These are phyloP conservation scores for Umbelopsis vinacea DNA, from an alignment of 192 early-diverging fungal genomes.

Conservation along the genomic window DNA sequence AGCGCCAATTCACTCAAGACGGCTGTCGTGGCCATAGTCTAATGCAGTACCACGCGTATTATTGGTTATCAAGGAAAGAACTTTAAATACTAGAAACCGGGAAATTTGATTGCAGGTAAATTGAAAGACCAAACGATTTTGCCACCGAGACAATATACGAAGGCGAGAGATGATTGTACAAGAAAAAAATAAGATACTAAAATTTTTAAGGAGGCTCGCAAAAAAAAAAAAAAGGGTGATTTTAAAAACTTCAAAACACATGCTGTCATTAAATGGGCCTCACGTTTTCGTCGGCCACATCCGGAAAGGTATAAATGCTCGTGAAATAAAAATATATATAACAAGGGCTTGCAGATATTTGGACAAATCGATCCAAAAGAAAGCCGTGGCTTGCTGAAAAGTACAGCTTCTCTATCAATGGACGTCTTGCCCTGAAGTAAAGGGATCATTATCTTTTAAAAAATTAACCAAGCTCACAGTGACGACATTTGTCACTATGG, in stretches of 20 bases:
- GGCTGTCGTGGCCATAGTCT: constrained; percentile 12
- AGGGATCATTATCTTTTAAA: neutral
- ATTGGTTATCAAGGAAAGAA: neutral
- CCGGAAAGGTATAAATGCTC: neutral
- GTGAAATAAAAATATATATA: neutral
- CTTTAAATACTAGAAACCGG: constrained; percentile 4
- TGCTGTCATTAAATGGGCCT: too few relatives aligned
- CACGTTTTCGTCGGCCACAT: constrained; percentile 6
- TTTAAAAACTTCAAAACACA: neutral
- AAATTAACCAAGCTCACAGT: neutral
- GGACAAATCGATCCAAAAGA: neutral
- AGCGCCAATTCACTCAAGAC: constrained; percentile 9
- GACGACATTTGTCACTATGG: neutral
- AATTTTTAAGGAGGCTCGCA: neutral
- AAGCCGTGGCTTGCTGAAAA: too few relatives aligned
- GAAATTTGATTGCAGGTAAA: neutral
- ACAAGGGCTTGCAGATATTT: neutral
- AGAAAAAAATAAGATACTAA: neutral
- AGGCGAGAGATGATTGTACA: neutral
- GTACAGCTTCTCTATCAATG: too few relatives aligned
- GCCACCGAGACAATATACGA: neutral
- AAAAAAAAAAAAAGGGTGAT: neutral
- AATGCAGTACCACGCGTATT: neutral
- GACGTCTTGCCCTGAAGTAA: too few relatives aligned
- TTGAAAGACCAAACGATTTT: too few relatives aligned